Evolutionary conservation across 2,329 filamentous ascomycete species (phyloP), one percentile per base, ranked within the genome.

Genomic region (Trichoderma sp.): DNA sequence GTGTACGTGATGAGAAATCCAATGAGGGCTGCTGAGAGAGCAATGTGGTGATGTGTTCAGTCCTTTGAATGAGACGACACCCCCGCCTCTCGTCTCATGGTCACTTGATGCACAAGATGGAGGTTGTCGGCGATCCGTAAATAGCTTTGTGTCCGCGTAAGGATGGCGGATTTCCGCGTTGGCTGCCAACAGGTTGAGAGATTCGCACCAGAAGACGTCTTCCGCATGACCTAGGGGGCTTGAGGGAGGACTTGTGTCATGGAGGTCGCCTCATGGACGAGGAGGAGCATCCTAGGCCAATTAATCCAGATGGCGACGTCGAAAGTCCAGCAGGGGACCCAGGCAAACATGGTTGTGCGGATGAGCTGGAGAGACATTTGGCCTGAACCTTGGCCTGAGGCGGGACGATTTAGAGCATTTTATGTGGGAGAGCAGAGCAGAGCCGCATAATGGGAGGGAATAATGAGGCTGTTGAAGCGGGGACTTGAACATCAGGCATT

Each of bases 401-500:
- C 55, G 65, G n/a, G n/a, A n/a, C n/a, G n/a, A n/a, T n/a, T n/a
- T n/a, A n/a, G n/a, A n/a, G n/a, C n/a, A n/a, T n/a, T n/a, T n/a
- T n/a, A n/a, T n/a, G n/a, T n/a, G n/a, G n/a, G n/a, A n/a, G n/a
- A n/a, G n/a, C n/a, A n/a, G n/a, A n/a, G n/a, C n/a, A n/a, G 57
- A 63, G 39, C 13, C 28, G n/a, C 47, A 53, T 3, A 9, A 8
- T n/a, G 43, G 23, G 43, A 50, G 34, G 57, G 39, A n/a, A 59
- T 15, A 50, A 66, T 9, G 26, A 66, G 61, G 68, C 59, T 58
- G 68, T 59, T 28, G 62, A n/a, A 32, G 43, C 57, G 57, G 47
- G 64, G 70, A 58, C 66, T 70, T 20, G 53, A 57, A 70, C 43
- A 43, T 63, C 68, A 63, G 59, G 68, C 68, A 72, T 65, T 58